Base-by-base conservation (phyloP, 164 flowering plant genomes). In the Dillenia turbinata region DNA sequence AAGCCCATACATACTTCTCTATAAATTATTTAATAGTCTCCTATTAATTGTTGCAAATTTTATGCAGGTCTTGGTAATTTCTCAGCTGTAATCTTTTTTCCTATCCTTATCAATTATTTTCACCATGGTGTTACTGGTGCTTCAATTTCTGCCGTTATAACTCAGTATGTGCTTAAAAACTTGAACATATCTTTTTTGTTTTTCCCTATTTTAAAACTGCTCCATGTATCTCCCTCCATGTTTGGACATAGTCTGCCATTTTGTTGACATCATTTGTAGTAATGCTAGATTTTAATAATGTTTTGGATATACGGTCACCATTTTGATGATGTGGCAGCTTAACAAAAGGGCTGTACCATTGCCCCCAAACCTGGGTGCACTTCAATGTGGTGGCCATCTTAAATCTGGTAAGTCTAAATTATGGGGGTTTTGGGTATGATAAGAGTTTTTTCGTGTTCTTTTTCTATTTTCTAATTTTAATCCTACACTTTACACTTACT, bases 91-190 rank as follows among this genome's bases (percentile, higher is more conserved):
- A 54, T 86, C 74, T 71, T 94, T 67, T 83, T 91, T 75, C 97
- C 97, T 24, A 48, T 89, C 9, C 82, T 89, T 43, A 83, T 88
- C 68, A 74, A 86, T 69, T 68, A 74, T 51, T 78, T 73, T 61
- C 68, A 65, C 55, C 62, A 91, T 73, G 99, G 97, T 60, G 83
- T 83, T 40, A 77, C 79, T 74, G 99, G 99, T 62, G 97, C 99
- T 54, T 96, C 97, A 56, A 72, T 85, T 64, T 79, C 99, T 16
- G 88, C 93, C 56, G 94, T 94, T 61, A 15, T 73, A 10, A 91
- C 99, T 43, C 99, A 94, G 97, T 94, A 85, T 47, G 96, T 81
- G 43, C 51, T 66, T 70, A 44, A 60, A 52, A 44, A 47, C 52
- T 47, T 51, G 49, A 2, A 26, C 40, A 1, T 26, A 26, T 26